Evolutionary conservation across 495 filamentous ascomycete species (phyloP), one percentile per base, ranked within the genome.

Genomic region (Neurospora tetrasperma): DNA sequence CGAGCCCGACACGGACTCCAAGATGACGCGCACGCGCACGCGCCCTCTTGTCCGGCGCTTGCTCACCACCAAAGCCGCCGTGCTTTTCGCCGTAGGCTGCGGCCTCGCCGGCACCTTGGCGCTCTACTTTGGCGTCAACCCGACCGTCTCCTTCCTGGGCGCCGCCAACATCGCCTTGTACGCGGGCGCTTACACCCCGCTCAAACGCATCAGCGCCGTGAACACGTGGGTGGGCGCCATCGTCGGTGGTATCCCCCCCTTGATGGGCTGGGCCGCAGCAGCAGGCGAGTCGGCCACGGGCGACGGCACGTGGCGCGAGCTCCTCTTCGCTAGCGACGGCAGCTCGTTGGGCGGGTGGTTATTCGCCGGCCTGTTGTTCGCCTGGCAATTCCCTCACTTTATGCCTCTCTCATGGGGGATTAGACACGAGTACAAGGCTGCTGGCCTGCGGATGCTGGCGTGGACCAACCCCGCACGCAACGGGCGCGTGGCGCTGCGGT

Each of bases 371-470:
- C 82, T 98, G 41, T 84, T 99, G 8, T 96, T 97, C 73, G 92
- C 94, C 2, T 99, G 96, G 96, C 96, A 99, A 80, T 98, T 98
- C 78, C 93, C 96, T 14, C 96, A 99, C 79, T 99, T 99, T 84
- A 98, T 97, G 84, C 90, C 94, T 0, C 84, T 99, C 11, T 94
- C 91, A 31, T 96, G 93, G 87, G 82, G 88, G 11, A 96, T 98
- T 72, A 86, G 93, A 9, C 91, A 97, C 2, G 96, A 99, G 77
- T 99, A 99, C 83, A 90, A 88, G 75, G 84, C 85, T 8, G 96
- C 94, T 0, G 96, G 96, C 0, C 93, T 98, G 80, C 85, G 90
- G 73, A 99, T 99, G 96, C 87, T 98, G 31, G 87, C 84, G 72
- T 98, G 94, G 93, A 88, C 89, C 31, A 96, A 98, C 79, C 93